A percentile compares a stretch with the other conserved stretches of the same genome.
Conservation (phyloP, 1,284 basidiomycete genomes). For the Cryptococcus sp. region DNA sequence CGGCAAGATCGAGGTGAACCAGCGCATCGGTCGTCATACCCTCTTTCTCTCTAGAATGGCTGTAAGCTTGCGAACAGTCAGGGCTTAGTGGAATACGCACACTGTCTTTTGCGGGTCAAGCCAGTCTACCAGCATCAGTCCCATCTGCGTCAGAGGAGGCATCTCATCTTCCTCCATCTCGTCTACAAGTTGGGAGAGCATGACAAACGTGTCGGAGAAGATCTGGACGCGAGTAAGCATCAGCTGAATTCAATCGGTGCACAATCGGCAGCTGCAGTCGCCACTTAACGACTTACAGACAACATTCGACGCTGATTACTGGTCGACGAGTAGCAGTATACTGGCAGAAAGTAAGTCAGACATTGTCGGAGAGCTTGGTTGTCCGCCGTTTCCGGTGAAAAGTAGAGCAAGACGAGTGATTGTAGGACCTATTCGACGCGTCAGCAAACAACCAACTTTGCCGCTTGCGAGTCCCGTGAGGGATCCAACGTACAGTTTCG, state of each 20-base stretch:
- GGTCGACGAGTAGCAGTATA: slow-evolving; percentile 83
- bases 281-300: slow-evolving; percentile 58
- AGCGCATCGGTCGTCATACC: slow-evolving; percentile 54
- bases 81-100: slow-evolving; percentile 54
- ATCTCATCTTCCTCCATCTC: slow-evolving; percentile 75
- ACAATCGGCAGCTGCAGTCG: neutral
- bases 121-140: slow-evolving; percentile 87
- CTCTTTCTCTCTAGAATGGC: slow-evolving; percentile 43
- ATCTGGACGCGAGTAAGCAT: slow-evolving; percentile 58
- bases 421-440: slow-evolving; percentile 65
- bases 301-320: slow-evolving; percentile 78
- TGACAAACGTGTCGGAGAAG: slow-evolving; percentile 72
- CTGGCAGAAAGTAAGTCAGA: slow-evolving; percentile 92
- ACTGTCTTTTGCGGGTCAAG: slow-evolving; percentile 81
- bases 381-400: slow-evolving; percentile 79
- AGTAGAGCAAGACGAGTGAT: slow-evolving; percentile 77
- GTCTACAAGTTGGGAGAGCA: slow-evolving; percentile 65
- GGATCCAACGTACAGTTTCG: slow-evolving; percentile 59
- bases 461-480: too few relatives aligned
- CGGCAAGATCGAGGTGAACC: slow-evolving; percentile 77
- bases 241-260: neutral
- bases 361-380: slow-evolving; percentile 91
- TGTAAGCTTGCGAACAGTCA: slow-evolving; percentile 1
- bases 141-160: slow-evolving; percentile 77
- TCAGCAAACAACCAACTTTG: slow-evolving; percentile 9